Evolutionary conservation across 345 rosid genomes (phyloP), one percentile per base, ranked within the genome.

Genomic region (Citrus hindsii): DNA sequence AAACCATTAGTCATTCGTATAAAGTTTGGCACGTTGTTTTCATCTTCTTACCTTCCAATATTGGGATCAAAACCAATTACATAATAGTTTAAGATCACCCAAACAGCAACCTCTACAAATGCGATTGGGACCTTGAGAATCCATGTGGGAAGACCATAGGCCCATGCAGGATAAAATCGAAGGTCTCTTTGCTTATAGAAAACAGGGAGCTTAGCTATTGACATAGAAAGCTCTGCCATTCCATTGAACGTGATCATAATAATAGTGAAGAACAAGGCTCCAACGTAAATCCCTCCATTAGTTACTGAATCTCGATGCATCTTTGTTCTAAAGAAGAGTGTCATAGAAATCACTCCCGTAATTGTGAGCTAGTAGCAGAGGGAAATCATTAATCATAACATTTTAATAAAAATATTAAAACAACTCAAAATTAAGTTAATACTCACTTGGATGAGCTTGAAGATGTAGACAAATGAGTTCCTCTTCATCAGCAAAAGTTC

Each of bases 121-220:
- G 58, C 6, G 58, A 53, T 53, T 6, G 58, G 58, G 22, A 53
- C 7, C 58, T 53, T 53, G 22, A 53, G 58, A 19, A 53, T 53
- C 58, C 58, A 53, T 53, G 58, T 16, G 58, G 58, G 58, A 53
- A 53, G 58, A 53, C 21, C 58, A 18, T 53, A 53, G 6, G 58
- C 58, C 58, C 58, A 53, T 2, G 58, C 21, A 16, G 58, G 58
- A 53, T 16, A 53, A 19, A 53, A 53, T 53, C 58, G 58, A 19
- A 90, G 84, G 64, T 89, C 95, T 75, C 95, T 85, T 83, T 92
- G 95, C 82, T 91, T 94, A 89, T 87, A 94, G 67, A 94, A 92
- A 70, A 92, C 91, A 18, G 96, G 98, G 83, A 92, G 98, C 83
- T 87, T 94, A 28, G 81, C 84, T 38, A 94, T 84, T 56, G 95